Evolutionary conservation across 2,329 filamentous ascomycete genomes (phyloP).

Genomic region (Cercospora nicotianae): DNA sequence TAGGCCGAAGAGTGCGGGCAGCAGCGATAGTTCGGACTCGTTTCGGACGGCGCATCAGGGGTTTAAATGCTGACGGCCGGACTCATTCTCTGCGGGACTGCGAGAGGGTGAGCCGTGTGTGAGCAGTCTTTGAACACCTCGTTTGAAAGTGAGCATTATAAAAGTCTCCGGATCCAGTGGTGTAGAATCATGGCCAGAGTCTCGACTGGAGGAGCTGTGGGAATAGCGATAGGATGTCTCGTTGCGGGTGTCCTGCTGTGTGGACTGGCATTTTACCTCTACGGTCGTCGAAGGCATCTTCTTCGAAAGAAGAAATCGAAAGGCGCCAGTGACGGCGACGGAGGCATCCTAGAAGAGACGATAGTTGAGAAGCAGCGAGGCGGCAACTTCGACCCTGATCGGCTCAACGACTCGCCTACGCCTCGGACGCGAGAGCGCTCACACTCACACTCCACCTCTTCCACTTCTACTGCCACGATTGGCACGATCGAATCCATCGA

Average conservation of each 20-base stretch:
- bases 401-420: neutral
- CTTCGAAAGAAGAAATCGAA: constrained; percentile 2
- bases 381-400: neutral
- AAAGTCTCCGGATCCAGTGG: neutral
- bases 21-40: constrained; percentile 11
- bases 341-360: constrained; percentile 5
- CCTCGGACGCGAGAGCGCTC: neutral
- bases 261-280: constrained; percentile 7
- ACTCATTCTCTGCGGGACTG: constrained; percentile 13
- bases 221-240: constrained; percentile 15
- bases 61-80: constrained; percentile 14
- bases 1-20: neutral
- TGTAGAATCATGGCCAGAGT: constrained; percentile 4
- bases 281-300: constrained; percentile 6
- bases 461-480: constrained; percentile 9
- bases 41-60: constrained; percentile 16
- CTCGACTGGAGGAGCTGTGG: constrained; percentile 12
- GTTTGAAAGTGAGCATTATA: neutral
- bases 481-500: constrained; percentile 13
- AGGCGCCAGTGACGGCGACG: neutral
- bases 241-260: constrained; percentile 11
- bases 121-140: constrained; percentile 4
- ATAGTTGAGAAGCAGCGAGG: constrained; percentile 1
- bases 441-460: constrained; percentile 6
- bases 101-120: constrained; percentile 14